A percentile compares a stretch with the other conserved stretches of the same genome.
These are phyloP conservation scores for Debaryomycetaceae sp. DNA, from an alignment of 1,139 yeast species.

Conservation along the genomic window DNA sequence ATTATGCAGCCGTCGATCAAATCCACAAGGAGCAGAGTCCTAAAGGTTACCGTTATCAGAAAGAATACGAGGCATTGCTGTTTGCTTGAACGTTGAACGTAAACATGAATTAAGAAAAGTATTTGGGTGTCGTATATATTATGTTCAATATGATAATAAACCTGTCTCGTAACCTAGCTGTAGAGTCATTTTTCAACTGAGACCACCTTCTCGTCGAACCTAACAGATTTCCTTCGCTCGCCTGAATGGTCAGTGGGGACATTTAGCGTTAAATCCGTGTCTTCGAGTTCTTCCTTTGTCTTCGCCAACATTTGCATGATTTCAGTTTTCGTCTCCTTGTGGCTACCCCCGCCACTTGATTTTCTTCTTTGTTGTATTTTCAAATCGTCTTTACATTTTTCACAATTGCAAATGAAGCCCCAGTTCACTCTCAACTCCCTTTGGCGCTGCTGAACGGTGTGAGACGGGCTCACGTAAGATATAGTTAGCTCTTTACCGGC, in stretches of 20 bases:
- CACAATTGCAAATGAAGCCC: constrained; percentile 77
- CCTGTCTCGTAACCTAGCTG: no score
- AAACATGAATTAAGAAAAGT: no score
- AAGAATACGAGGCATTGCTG: constrained; percentile 14
- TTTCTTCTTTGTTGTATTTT: constrained; percentile 35
- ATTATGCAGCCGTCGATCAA: constrained; percentile 43
- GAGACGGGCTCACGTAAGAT: constrained; percentile 67
- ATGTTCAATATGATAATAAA: no score
- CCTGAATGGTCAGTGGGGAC: constrained; percentile 34
- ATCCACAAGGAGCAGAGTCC: neutral
- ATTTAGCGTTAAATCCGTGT: constrained; percentile 47
- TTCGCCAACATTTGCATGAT: constrained; percentile 46
- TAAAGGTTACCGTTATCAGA: neutral
- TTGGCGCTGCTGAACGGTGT: constrained; percentile 61
- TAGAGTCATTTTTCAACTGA: constrained; percentile 16
- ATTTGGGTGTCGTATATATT: no score
- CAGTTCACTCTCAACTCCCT: constrained; percentile 70
- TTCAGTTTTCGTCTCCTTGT: constrained; percentile 27
- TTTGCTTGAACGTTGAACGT: no score
- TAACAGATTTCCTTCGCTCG: constrained; percentile 66
- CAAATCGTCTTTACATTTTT: constrained; percentile 60
- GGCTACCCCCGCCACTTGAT: constrained; percentile 20
- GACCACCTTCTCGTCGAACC: constrained; percentile 63
- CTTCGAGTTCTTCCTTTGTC: constrained; percentile 30
- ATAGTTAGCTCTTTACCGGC: constrained; percentile 69